Evolutionary conservation across 2,329 filamentous ascomycete genomes (phyloP), one percentile per base, ranked within the genome.

Genomic region (Arthrobotrys musiformis): DNA sequence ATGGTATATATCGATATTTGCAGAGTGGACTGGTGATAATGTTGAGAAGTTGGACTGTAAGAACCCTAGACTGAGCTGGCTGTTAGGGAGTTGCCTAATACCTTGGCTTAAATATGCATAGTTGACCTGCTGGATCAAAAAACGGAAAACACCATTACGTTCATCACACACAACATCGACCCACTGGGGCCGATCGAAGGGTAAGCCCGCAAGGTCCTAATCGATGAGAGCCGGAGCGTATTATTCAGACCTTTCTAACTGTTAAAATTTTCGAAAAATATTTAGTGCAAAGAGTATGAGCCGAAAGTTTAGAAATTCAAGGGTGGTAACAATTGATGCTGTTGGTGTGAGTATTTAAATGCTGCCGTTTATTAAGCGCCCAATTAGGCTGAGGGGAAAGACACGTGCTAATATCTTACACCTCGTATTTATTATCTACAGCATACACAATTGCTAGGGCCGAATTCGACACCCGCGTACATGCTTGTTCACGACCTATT

Each of bases 41-140:
- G 62, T 68, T 4, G 70, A 75, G 33, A 75, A 68, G 26, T 40
- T 68, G 24, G 62, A 75, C 46, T 63, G 70, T 75, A 75, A 75
- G 70, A 7, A 24, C 33, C 5, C 33, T 17, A 15, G n/a, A 17
- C 19, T 17, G 40, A 17, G 19, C 4, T 4, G 2, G 2, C 7
- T 24, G 11, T 30, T 17, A 17, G 17, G 33, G 28, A 17, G 11
- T n/a, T 24, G 9, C 11, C 42, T 62, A 40, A 54, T 44, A 0
- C n/a, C 4, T 37, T 52, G n/a, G 7, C 28, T 37, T 52, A 26
- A n/a, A n/a, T n/a, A n/a, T n/a, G n/a, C 40, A 26, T 60, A 73
- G 70, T 68, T 19, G 42, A 30, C n/a, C n/a, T 62, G 7, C 63
- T 75, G 1, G 26, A 75, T 13, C 50, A 75, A 37, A 75, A 63